A percentile compares a stretch with the other conserved stretches of the same genome.
These are phyloP conservation scores for Ceratonia siliqua DNA, from an alignment of 306 rosid genomes.

Conservation along the genomic window DNA sequence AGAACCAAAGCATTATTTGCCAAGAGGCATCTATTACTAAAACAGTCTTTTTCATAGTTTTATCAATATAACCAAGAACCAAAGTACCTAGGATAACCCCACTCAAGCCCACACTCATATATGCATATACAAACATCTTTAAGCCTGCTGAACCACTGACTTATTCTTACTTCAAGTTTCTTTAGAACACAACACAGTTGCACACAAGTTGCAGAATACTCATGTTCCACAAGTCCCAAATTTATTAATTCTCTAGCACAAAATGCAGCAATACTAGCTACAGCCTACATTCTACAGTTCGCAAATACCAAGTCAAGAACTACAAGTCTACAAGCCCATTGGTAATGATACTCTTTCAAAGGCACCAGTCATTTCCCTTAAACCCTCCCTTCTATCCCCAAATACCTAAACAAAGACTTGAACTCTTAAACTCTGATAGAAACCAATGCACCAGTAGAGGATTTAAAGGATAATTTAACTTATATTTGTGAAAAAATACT, in stretches of 20 bases:
- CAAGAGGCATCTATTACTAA: conserved; percentile 2
- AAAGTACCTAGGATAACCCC: not conserved
- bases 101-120: not conserved
- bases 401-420: not conserved
- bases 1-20: conserved; percentile 9
- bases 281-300: not conserved
- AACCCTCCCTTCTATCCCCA: conserved; percentile 4
- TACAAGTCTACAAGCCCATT: not conserved
- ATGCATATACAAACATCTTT: not conserved
- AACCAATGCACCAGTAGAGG: too few species aligned
- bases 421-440: not conserved
- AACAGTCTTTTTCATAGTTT: not conserved
- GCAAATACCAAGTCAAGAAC: not conserved
- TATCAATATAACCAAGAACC: conserved; percentile 4
- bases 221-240: not conserved
- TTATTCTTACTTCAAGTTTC: not conserved
- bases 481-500: too few species aligned
- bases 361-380: not conserved
- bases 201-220: not conserved
- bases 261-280: not conserved
- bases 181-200: not conserved
- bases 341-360: not conserved
- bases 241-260: not conserved
- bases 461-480: too few species aligned
- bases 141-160: not conserved